These are phyloP conservation scores for Aspergillus udagawae DNA, from an alignment of 2,329 filamentous ascomycete species.

Conservation along the genomic window DNA sequence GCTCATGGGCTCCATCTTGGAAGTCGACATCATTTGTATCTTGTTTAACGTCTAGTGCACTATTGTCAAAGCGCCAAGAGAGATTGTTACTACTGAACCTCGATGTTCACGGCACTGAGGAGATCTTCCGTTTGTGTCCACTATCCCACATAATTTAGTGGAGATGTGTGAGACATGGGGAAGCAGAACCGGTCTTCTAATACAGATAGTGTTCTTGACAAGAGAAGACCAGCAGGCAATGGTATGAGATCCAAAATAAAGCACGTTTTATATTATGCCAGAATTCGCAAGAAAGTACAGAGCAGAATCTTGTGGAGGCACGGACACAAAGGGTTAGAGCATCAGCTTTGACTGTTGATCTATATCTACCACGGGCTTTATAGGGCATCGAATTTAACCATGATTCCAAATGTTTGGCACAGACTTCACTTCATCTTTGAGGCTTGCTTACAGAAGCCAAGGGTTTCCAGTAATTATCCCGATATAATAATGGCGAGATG, in stretches of 20 bases:
- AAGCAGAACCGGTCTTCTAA: not conserved
- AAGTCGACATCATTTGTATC: not conserved
- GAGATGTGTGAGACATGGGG: not conserved
- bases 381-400: not conserved
- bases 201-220: too few relatives aligned
- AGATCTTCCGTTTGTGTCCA: not conserved
- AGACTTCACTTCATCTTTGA: not conserved
- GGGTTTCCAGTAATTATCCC: not conserved
- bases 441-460: too few relatives aligned
- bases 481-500: not conserved
- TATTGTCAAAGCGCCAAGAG: not conserved
- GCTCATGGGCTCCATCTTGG: not conserved
- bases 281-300: too few relatives aligned
- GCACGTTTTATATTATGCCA: too few relatives aligned
- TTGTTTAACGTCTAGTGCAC: not conserved
- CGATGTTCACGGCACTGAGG: too few relatives aligned
- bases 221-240: too few relatives aligned
- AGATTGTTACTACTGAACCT: not conserved
- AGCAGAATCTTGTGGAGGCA: not conserved
- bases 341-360: not conserved
- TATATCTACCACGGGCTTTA: not conserved
- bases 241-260: too few relatives aligned
- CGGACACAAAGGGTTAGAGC: not conserved
- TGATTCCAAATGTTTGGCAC: not conserved
- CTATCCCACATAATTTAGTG: not conserved